Base-by-base conservation (phyloP, 2,329 filamentous ascomycete species). In the Rhynchosporium agropyri region DNA sequence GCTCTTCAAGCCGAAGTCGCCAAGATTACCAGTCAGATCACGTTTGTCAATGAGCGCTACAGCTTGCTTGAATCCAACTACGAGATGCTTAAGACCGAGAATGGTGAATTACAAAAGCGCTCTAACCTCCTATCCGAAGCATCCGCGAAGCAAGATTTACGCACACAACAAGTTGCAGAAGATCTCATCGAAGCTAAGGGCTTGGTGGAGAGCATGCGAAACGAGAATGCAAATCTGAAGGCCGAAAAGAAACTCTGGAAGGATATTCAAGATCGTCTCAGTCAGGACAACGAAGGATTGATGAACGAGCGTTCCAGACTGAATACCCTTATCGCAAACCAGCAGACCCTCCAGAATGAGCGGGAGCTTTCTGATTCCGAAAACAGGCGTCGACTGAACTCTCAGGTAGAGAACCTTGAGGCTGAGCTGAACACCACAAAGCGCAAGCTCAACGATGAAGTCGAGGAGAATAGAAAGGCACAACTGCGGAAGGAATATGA, bases 161-260 rank as follows among this genome's bases (percentile, higher is more conserved):
- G 88, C 49, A 95, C 90, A 2, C 92, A 97, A 72, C 92, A 97
- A 76, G 90, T 94, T 33, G 92, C 92, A 0, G 94, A 98, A 76
- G 94, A 99, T 70, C 83, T 98, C 5, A 87, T 98, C 9, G 95
- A 97, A 74, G 88, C 90, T 4, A 89, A 88, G 74, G 89, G 89
- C 38, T 79, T 94, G 58, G 81, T 90, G 3, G 94, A 99, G 72
- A 93, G 92, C 72, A 84, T 97, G 76, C 89, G 92, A 58, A 92
- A 92, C 68, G 95, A 99, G 74, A 92, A 89, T 60, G 89, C 92
- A 15, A 97, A 98, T 72, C 84, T 97, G 40, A 97, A 96, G 76
- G 93, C 94, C 0, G 94, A 98, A 76, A 97, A 97, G 78, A 90
- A 92, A 43, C 82, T 99, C 9, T 97, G 91, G 90, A 96, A 95